Conservation (phyloP, 139 green algal species). For the Closterium sp. region DNA sequence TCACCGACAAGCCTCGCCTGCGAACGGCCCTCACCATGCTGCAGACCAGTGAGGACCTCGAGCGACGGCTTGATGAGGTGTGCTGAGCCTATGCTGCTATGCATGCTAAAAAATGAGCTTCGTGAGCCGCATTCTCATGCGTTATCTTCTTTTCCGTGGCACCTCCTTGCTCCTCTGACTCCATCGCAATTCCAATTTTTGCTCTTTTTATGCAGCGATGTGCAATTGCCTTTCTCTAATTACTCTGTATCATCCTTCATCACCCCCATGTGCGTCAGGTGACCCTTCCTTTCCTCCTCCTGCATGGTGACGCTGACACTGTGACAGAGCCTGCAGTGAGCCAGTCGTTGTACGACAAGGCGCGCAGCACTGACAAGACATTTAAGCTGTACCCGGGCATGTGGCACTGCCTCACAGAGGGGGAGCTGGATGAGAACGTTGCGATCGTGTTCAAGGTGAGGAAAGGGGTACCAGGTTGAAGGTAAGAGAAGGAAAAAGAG, state of each 20-base stretch:
- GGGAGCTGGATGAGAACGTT: slow-evolving; percentile 9
- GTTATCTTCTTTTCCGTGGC: no score
- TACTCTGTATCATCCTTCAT: neutral
- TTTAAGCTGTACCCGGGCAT: slow-evolving; percentile 49
- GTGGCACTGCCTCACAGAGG: slow-evolving; percentile 37
- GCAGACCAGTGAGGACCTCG: slow-evolving; percentile 7
- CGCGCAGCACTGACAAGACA: slow-evolving; percentile 40
- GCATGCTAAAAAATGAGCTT: no score
- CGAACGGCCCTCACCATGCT: slow-evolving; percentile 26
- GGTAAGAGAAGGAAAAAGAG: neutral
- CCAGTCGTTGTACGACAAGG: slow-evolving; percentile 36
- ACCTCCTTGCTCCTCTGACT: no score
- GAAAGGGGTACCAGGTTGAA: neutral
- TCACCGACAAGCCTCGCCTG: slow-evolving; percentile 26
- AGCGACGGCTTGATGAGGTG: slow-evolving; percentile 31
- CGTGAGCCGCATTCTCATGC: no score
- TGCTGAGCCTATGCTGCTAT: neutral
- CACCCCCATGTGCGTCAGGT: slow-evolving; percentile 9
- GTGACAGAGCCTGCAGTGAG: slow-evolving; percentile 45
- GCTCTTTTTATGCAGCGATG: no score
- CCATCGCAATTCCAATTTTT: no score
- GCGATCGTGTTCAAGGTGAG: slow-evolving; percentile 6
- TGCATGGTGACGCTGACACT: slow-evolving; percentile 32
- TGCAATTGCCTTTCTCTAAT: neutral
- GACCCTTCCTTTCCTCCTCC: slow-evolving; percentile 43